phyloP scores from a whole-genome alignment of 208 protist genomes.

The Wallacemonas sp. region DNA sequence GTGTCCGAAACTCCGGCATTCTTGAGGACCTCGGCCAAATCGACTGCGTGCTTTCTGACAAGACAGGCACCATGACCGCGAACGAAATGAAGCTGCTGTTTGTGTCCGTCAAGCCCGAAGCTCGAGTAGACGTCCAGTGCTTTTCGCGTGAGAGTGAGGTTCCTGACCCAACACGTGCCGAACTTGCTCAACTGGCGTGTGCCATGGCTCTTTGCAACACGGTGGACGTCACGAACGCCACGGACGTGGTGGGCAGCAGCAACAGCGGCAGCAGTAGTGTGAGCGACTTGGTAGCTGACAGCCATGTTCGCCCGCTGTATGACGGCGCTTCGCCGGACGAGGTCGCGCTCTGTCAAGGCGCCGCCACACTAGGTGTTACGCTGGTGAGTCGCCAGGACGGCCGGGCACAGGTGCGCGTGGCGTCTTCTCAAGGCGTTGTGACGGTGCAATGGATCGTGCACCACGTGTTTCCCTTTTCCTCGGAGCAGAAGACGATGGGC shows the following conservation, averaged over 20 bases:
- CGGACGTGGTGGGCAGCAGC: neutral
- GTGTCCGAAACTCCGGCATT: slow-evolving; percentile 88
- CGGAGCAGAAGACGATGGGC: slow-evolving; percentile 87
- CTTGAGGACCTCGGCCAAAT: slow-evolving; percentile 94
- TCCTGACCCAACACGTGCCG: too few species aligned
- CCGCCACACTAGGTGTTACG: slow-evolving; percentile 51
- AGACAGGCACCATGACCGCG: slow-evolving; percentile 95
- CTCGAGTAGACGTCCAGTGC: too few species aligned
- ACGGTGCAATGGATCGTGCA: slow-evolving; percentile 64
- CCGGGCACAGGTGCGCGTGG: slow-evolving; percentile 24
- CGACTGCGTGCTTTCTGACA: slow-evolving; percentile 94
- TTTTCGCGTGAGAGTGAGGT: too few species aligned
- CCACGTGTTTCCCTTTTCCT: slow-evolving; percentile 84
- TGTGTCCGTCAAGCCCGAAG: slow-evolving; percentile 35
- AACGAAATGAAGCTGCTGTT: slow-evolving; percentile 92
- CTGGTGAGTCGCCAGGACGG: slow-evolving; percentile 33
- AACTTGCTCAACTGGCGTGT: too few species aligned
- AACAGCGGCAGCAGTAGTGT: too few species aligned
- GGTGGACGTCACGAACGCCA: slow-evolving; percentile 50
- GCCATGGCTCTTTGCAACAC: slow-evolving; percentile 89
- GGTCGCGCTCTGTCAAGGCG: slow-evolving; percentile 86
- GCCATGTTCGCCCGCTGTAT: slow-evolving; percentile 55
- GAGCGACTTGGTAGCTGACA: too few species aligned
- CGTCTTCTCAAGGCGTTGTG: neutral
- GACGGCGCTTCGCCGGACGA: slow-evolving; percentile 94